Evolutionary conservation across 345 rosid species (phyloP), one percentile per base, ranked within the genome.

Genomic region (Carallia pectinifolia): DNA sequence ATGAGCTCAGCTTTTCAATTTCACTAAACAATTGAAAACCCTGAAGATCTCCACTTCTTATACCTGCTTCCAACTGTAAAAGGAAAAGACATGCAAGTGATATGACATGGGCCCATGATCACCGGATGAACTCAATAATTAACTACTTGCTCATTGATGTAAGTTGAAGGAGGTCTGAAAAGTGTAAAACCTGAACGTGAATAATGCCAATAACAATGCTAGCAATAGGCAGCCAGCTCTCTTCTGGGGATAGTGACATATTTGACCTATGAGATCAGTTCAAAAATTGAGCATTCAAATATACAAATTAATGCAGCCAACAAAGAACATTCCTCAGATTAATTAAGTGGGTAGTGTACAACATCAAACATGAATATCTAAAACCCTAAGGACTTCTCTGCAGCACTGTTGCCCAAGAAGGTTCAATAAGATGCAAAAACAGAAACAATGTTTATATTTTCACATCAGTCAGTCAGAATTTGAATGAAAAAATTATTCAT

Each of bases 211-310:
- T 77, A 62, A 92, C 54, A 34, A 95, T 92, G 85, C 99, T 90
- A 61, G 97, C 85, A 80, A 95, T 77, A 47, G 99, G 97, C 79
- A 95, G 80, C 99, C 97, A 95, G 71, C 91, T 90, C 53, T 95
- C 99, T 48, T 90, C 91, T 3, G 96, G 89, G 17, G 96, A 92
- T 23, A 95, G 75, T 1, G 97, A 89, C 50, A 95, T 81, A 71
- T 85, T 92, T 19, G 97, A 85, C 83, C 97, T 95, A 78, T 75
- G 53, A 68, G 71, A 61, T 61, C 39, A 61, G 36, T 34, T 4
- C 67, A 71, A 71, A 37, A 56, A 15, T 44, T 44, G 16, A 13
- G 38, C 60, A 56, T 16, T 52, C 53, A 53, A 4, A 16, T 53
- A 44, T 19, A 59, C 56, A 70, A 65, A 66, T 64, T 39, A 53